Evolutionary conservation across 2,329 filamentous ascomycete species (phyloP), one percentile per base, ranked within the genome.

Genomic region (Neobulgaria alba): DNA sequence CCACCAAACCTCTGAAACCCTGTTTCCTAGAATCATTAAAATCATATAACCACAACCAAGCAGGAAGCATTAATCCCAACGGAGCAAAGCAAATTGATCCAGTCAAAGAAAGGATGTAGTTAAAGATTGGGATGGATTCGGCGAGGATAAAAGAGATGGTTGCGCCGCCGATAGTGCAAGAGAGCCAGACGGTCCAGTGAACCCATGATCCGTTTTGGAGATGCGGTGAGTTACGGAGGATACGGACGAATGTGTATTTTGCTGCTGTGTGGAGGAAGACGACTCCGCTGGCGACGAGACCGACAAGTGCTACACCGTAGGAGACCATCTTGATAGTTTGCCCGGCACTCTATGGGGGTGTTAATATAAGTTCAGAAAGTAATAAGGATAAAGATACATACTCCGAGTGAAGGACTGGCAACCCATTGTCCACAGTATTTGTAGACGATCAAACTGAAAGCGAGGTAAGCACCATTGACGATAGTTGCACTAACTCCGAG

Each of bases 291-390:
- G 79, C 68, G 20, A 73, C 59, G 3, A 80, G 62, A 2, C 73
- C 73, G 3, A 70, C 61, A 7, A 79, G 55, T 2, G 67, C 77
- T 33, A 81, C 63, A 2, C 76, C 77, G 49, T 80, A 82, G 0
- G 73, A 61, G 0, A 79, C 66, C 56, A 75, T 78, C 61, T 81
- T 79, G 49, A 81, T 63, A 0, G 66, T 68, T 3, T 64, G 62
- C 8, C 77, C 77, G 0, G 77, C 77, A 29, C 23, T 26, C 23
- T 26, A 12, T 26, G n/a, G n/a, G n/a, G n/a, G n/a, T n/a, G n/a
- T n/a, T n/a, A n/a, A n/a, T n/a, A n/a, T n/a, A n/a, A n/a, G n/a
- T n/a, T n/a, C n/a, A n/a, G n/a, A n/a, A n/a, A n/a, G n/a, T n/a
- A n/a, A n/a, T n/a, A n/a, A n/a, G n/a, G n/a, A n/a, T n/a, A 69